A percentile compares a stretch with the other conserved stretches of the same genome.
Evolutionary conservation across 306 rosid genomes (phyloP).

Genomic region (Casuarina glauca): DNA sequence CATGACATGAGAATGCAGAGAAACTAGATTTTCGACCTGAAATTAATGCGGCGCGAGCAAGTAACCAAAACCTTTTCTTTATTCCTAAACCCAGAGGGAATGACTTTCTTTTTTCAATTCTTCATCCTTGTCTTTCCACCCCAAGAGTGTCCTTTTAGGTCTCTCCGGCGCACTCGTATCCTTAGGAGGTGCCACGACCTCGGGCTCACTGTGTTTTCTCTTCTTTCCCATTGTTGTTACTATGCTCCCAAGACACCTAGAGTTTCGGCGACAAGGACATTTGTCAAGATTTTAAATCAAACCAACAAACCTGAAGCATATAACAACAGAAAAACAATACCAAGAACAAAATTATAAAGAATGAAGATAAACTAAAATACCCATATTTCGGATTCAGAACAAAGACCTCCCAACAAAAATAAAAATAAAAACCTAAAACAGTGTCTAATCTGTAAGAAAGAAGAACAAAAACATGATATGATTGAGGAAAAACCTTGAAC

Average conservation of each 20-base stretch:
- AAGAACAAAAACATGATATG: neutral
- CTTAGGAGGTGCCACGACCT: conserved; percentile 32
- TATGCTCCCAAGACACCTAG: neutral
- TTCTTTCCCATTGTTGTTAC: conserved; percentile 63
- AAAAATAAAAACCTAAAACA: neutral
- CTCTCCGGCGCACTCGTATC: conserved; percentile 72
- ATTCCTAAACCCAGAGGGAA: conserved; percentile 62
- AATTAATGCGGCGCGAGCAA: conserved; percentile 89
- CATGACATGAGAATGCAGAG: neutral
- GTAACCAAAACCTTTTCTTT: conserved; percentile 90
- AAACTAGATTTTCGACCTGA: conserved; percentile 44
- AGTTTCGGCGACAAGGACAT: neutral
- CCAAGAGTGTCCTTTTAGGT: conserved; percentile 70
- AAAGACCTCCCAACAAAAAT: neutral
- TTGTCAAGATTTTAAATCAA: neutral
- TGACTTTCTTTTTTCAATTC: conserved; percentile 23
- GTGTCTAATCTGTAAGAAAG: neutral
- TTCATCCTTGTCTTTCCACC: conserved; percentile 69
- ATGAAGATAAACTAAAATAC: neutral
- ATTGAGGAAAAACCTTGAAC: neutral
- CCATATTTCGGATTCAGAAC: neutral
- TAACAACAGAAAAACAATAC: neutral
- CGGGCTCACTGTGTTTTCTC: conserved; percentile 71
- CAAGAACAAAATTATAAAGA: conserved; percentile 5
- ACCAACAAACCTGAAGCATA: neutral